Conservation (phyloP, 176 grass and related monocot genomes). For the Carex cristatella region DNA sequence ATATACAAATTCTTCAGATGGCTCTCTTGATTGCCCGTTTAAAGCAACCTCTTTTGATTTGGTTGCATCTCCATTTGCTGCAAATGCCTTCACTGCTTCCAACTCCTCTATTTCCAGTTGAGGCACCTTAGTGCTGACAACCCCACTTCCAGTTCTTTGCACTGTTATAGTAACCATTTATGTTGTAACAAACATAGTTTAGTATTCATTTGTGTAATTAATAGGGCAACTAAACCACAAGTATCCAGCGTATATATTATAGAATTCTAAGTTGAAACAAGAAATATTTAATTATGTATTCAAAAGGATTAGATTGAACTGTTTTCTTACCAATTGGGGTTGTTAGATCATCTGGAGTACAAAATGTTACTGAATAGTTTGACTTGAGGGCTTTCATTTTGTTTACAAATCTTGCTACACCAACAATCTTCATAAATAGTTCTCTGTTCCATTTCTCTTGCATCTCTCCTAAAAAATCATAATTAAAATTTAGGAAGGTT, state of each 20-base stretch:
- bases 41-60: conserved; percentile 3
- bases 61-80: neutral
- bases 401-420: conserved; percentile 26
- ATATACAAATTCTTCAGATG: neutral
- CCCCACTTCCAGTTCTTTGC: neutral
- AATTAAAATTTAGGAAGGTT: neutral
- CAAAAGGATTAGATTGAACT: neutral
- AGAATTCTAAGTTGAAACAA: neutral
- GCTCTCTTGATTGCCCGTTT: neutral
- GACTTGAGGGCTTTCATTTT: conserved; percentile 26
- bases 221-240: neutral
- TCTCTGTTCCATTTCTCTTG: conserved; percentile 30
- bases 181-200: neutral
- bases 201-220: neutral
- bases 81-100: neutral
- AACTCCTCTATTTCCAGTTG: neutral
- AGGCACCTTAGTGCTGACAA: neutral
- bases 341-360: conserved; percentile 14
- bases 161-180: neutral
- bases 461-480: neutral
- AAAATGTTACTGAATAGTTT: conserved; percentile 11
- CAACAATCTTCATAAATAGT: conserved; percentile 18
- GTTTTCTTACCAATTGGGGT: neutral
- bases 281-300: neutral
- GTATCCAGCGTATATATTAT: neutral